Evolutionary conservation across 345 rosid species (phyloP).

Genomic region (Eutrema japonicum): DNA sequence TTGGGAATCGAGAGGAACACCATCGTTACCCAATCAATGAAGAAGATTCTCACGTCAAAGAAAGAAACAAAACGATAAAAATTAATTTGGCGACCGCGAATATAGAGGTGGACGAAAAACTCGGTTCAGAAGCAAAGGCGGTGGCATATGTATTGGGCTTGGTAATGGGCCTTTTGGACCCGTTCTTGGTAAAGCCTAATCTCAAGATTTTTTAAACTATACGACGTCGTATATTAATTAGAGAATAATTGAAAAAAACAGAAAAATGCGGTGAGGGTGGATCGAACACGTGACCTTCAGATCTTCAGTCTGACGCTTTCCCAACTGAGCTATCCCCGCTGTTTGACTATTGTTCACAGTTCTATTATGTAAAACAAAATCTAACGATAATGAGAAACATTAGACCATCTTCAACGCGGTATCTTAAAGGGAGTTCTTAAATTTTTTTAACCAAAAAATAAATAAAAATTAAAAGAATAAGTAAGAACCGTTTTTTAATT

Average conservation of each 20-base stretch:
- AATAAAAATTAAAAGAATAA: too few relatives aligned
- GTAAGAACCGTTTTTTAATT: too few relatives aligned
- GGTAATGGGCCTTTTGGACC: background rate
- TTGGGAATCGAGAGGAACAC: slow-evolving; percentile 63
- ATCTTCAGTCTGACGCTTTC: slow-evolving; percentile 91
- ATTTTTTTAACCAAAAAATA: too few relatives aligned
- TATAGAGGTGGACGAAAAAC: background rate
- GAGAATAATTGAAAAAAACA: too few relatives aligned
- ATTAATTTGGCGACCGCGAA: background rate
- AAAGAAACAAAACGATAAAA: background rate
- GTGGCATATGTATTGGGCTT: slow-evolving; percentile 11
- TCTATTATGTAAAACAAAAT: rapidly evolving
- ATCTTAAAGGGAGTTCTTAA: too few relatives aligned
- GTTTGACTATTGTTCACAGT: background rate
- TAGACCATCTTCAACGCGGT: too few relatives aligned
- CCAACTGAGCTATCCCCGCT: slow-evolving; percentile 96
- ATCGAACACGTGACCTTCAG: slow-evolving; percentile 79
- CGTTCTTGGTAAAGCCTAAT: background rate
- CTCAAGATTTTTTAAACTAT: background rate
- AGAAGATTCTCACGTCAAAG: background rate
- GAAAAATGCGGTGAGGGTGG: slow-evolving; percentile 38
- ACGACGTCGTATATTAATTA: background rate
- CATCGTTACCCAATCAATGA: slow-evolving; percentile 38
- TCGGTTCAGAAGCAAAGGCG: background rate
- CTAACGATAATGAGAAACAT: too few relatives aligned